Base-by-base conservation (phyloP, 345 rosid species). In the Eucalyptus pauciflora region DNA sequence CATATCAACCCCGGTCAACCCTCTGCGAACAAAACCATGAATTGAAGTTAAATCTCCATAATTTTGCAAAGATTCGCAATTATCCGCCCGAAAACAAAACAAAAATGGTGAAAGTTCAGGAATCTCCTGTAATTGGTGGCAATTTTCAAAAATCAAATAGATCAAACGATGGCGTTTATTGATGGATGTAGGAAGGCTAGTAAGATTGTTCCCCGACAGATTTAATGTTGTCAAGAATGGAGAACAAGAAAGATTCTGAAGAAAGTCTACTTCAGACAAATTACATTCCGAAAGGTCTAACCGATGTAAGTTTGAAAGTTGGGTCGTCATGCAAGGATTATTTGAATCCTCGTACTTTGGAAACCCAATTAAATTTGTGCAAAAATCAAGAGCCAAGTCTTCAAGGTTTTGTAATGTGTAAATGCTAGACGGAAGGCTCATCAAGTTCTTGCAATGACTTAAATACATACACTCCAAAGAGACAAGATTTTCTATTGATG, bases 91-190 rank as follows among this genome's bases (percentile, higher is more conserved):
- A 2, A 51, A 7, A 51, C 0, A 0, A 2, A 0, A 1, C 56
- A 17, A 17, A 51, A 51, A 51, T 17, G 56, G 56, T 51, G 56
- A 4, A 17, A 51, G 4, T 2, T 51, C 3, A 0, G 56, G 56
- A 51, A 51, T 51, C 22, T 51, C 56, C 22, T 17, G 56, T 51
- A 51, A 51, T 51, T 7, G 58, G 1, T 52, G 58, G 58, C 58
- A 52, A 52, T 52, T 7, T 0, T 17, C 0, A 16, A 16, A 1
- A 0, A 0, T 0, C 54, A 51, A 51, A 6, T 0, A 0, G 8
- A 3, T 2, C 22, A 51, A 51, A 17, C 0, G 8, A 51, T 7
- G 56, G 8, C 56, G 22, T 17, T 51, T 51, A 51, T 7, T 51
- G 9, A 51, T 51, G 56, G 56, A 51, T 51, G 22, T 51, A 51